A percentile compares a stretch with the other conserved stretches of the same genome.
phyloP scores from a whole-genome alignment of 2,329 filamentous ascomycete species.

The Colletotrichum viniferum region DNA sequence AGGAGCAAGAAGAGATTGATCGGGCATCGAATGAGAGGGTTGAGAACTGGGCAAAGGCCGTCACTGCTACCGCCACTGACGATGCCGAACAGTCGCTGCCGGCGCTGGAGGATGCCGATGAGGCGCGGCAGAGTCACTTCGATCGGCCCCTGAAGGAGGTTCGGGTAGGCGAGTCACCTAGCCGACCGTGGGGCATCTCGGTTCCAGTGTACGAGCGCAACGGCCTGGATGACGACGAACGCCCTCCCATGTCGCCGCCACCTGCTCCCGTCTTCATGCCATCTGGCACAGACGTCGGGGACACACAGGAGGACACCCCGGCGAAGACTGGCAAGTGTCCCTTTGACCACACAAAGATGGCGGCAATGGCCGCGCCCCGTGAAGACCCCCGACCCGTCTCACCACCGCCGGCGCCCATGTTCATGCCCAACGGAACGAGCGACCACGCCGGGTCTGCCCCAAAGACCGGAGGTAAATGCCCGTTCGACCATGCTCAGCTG shows the following conservation, averaged over 20 bases:
- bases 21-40: slow-evolving; percentile 72
- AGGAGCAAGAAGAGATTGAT: slow-evolving; percentile 52
- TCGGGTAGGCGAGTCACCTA: slow-evolving; percentile 91
- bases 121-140: slow-evolving; percentile 75
- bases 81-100: slow-evolving; percentile 35
- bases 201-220: slow-evolving; percentile 66
- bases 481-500: slow-evolving; percentile 59
- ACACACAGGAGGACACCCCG: slow-evolving; percentile 25
- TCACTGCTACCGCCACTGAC: slow-evolving; percentile 58
- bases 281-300: slow-evolving; percentile 30
- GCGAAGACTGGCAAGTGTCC: slow-evolving; percentile 56
- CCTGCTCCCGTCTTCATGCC: slow-evolving; percentile 61
- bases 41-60: slow-evolving; percentile 82
- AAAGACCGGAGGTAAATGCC: slow-evolving; percentile 54
- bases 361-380: slow-evolving; percentile 31
- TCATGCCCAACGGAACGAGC: slow-evolving; percentile 45
- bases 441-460: slow-evolving; percentile 20
- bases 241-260: slow-evolving; percentile 60
- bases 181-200: slow-evolving; percentile 89
- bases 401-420: slow-evolving; percentile 61
- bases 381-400: slow-evolving; percentile 44
- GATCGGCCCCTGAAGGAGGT: slow-evolving; percentile 87
- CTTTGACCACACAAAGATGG: slow-evolving; percentile 57
- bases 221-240: slow-evolving; percentile 38
- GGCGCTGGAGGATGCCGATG: slow-evolving; percentile 40